Evolutionary conservation across 2,329 filamentous ascomycete genomes (phyloP).

Genomic region (Mollisia scopiformis): DNA sequence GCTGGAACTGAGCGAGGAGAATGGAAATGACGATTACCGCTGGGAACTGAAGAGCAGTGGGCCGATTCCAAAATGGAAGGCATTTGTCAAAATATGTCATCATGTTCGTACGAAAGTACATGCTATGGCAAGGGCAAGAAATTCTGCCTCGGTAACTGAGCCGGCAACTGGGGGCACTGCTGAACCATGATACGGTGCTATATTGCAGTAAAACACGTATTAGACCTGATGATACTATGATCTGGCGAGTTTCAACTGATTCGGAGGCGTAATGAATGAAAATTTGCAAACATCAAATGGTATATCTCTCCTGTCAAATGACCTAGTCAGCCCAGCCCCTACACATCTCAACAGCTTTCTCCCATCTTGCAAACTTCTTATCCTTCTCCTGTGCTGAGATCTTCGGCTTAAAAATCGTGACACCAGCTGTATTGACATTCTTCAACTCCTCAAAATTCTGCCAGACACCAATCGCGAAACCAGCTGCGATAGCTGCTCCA

Average conservation of each 20-base stretch:
- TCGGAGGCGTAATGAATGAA: no score
- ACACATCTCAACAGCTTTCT: constrained; percentile 59
- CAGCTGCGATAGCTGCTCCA: constrained; percentile 86
- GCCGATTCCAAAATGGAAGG: no score
- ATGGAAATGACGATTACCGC: background rate
- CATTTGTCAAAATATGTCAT: no score
- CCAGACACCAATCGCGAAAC: constrained; percentile 83
- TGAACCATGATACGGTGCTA: no score
- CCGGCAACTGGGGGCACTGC: no score
- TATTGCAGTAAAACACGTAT: no score
- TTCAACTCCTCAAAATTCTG: constrained; percentile 73
- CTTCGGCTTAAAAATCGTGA: constrained; percentile 70
- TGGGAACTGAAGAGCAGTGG: no score
- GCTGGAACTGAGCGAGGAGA: background rate
- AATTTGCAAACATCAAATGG: background rate
- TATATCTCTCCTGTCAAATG: background rate
- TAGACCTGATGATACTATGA: no score
- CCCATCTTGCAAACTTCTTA: constrained; percentile 54
- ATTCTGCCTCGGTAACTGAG: no score
- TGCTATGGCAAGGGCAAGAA: no score
- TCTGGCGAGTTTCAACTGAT: no score
- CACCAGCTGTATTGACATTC: constrained; percentile 70
- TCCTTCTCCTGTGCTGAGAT: constrained; percentile 48
- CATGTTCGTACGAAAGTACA: no score
- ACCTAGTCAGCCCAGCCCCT: constrained; percentile 25